phyloP scores from a whole-genome alignment of 2,329 filamentous ascomycete species.

The Seiridium unicorne region DNA sequence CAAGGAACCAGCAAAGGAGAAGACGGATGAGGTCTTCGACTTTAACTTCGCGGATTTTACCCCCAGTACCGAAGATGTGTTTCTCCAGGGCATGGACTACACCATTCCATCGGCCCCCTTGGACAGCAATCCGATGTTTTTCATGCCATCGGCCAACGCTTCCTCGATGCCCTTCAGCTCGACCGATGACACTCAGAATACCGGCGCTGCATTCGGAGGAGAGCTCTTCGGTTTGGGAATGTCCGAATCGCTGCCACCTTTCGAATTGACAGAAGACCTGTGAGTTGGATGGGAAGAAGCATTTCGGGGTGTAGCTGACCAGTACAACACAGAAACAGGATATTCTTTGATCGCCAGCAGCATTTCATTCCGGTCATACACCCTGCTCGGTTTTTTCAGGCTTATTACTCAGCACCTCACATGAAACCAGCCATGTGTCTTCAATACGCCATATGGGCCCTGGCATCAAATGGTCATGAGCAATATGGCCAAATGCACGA shows the following conservation, averaged over 20 bases:
- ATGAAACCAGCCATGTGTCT: constrained; percentile 80
- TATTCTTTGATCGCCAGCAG: constrained; percentile 76
- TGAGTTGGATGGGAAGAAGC: constrained; percentile 40
- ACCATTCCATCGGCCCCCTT: constrained; percentile 10
- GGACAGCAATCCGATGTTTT: constrained; percentile 14
- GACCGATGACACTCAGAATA: constrained; percentile 6
- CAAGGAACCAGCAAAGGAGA: constrained; percentile 25
- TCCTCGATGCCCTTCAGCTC: constrained; percentile 12
- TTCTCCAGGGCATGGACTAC: constrained; percentile 26
- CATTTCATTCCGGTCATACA: constrained; percentile 76
- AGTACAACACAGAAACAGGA: constrained; percentile 52
- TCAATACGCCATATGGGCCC: constrained; percentile 88
- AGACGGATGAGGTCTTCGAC: constrained; percentile 21
- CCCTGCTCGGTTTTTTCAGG: constrained; percentile 69
- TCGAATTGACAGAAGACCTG: constrained; percentile 81
- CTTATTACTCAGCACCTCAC: constrained; percentile 69
- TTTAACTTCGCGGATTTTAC: constrained; percentile 16
- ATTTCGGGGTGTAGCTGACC: neutral
- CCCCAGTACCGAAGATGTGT: constrained; percentile 18
- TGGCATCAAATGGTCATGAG: constrained; percentile 70
- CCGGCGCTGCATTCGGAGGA: constrained; percentile 41
- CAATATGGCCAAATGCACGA: constrained; percentile 54
- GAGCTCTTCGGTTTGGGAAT: constrained; percentile 75
- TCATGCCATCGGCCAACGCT: constrained; percentile 12
- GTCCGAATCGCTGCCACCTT: constrained; percentile 76